Percentiles rank a stretch among this genome's conserved stretches.
These are phyloP conservation scores for Cutaneotrichosporon mucoides DNA, from an alignment of 1,284 basidiomycete genomes.

Conservation along the genomic window DNA sequence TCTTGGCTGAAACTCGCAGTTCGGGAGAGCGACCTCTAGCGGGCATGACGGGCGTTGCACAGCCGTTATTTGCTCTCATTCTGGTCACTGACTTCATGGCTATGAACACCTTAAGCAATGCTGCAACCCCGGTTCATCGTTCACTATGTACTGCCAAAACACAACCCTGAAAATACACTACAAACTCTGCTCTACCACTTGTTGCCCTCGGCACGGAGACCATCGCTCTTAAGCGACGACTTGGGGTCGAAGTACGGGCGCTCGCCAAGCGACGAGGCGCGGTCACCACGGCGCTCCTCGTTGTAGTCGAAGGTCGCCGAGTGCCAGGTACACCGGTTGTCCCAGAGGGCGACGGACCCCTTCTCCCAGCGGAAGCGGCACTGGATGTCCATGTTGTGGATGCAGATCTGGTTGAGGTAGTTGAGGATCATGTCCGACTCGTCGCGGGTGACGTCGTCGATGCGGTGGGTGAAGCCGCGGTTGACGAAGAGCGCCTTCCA, in stretches of 20 bases:
- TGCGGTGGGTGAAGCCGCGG: constrained; percentile 58
- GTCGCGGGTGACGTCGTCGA: constrained; percentile 59
- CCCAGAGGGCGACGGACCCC: constrained; percentile 51
- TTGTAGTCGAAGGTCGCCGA: constrained; percentile 54
- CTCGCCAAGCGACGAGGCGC: constrained; percentile 63
- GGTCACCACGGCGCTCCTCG: constrained; percentile 56
- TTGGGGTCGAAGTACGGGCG: constrained; percentile 59
- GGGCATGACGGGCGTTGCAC: too few species aligned
- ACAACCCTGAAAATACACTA: too few species aligned
- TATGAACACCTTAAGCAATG: too few species aligned
- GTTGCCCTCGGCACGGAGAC: constrained; percentile 39
- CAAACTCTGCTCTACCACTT: constrained; percentile 16
- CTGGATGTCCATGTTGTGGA: constrained; percentile 59
- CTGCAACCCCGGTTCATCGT: too few species aligned
- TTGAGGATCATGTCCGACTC: constrained; percentile 54
- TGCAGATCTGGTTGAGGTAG: constrained; percentile 26
- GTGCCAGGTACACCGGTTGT: constrained; percentile 47
- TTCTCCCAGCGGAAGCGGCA: constrained; percentile 52
- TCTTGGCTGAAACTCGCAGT: too few species aligned
- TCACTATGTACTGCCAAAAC: too few species aligned
- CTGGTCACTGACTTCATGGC: too few species aligned
- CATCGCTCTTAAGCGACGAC: constrained; percentile 54
- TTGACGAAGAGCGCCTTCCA: constrained; percentile 65
- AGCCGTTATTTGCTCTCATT: too few species aligned
- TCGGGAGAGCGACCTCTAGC: too few species aligned